Evolutionary conservation across 116 monocot genomes (phyloP).

Genomic region (Cymodocea nodosa): DNA sequence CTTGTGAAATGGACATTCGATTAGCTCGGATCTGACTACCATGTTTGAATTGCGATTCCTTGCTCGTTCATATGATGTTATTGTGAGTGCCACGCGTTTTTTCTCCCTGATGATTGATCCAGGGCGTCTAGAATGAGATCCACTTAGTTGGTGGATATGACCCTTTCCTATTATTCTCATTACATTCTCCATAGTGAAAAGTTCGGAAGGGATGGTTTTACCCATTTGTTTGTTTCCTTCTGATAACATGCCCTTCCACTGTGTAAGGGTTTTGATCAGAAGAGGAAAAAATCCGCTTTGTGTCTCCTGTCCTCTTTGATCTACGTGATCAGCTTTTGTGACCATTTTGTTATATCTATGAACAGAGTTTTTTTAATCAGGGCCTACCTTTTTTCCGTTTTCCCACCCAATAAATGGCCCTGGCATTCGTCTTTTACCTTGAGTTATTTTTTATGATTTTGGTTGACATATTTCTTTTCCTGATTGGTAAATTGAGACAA

Average conservation of each 20-base stretch:
- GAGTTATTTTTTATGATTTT: background rate
- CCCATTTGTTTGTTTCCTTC: background rate
- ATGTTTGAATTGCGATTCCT: no score
- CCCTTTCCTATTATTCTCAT: background rate
- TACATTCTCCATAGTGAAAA: background rate
- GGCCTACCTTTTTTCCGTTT: background rate
- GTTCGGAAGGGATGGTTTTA: background rate
- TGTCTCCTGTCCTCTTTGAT: no score
- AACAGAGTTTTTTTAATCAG: background rate
- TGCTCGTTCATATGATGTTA: no score
- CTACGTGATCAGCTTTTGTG: no score
- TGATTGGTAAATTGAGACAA: conserved; percentile 6
- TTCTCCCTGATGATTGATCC: no score
- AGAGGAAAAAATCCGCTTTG: no score
- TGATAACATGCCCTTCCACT: background rate
- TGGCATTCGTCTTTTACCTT: background rate
- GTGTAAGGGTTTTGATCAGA: background rate
- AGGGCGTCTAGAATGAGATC: no score
- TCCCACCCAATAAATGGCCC: background rate
- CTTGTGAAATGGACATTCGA: no score
- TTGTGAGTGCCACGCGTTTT: no score
- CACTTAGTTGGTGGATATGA: background rate
- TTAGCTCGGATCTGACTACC: no score
- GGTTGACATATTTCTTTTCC: background rate
- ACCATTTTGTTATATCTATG: no score